Evolutionary conservation across 345 rosid species (phyloP).

Genomic region (Moringa oleifera): DNA sequence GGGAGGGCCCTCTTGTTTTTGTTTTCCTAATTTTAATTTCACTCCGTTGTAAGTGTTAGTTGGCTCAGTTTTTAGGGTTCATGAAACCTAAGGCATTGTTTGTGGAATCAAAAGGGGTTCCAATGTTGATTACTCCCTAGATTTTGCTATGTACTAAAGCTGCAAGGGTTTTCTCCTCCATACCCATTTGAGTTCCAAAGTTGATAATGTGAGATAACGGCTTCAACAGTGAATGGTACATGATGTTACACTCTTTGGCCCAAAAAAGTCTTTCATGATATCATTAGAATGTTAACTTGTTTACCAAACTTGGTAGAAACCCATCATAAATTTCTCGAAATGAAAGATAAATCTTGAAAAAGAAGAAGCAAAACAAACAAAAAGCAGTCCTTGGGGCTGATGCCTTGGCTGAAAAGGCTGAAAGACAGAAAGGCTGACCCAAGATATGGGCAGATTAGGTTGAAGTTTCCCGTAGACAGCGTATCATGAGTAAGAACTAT

Average conservation of each 20-base stretch:
- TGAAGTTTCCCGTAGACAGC: neutral
- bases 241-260: too few species aligned
- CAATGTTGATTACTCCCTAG: neutral
- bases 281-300: too few species aligned
- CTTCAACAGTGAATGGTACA: too few species aligned
- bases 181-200: neutral
- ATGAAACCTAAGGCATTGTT: conserved; percentile 13
- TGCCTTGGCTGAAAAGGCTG: too few species aligned
- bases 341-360: too few species aligned
- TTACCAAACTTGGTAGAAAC: too few species aligned
- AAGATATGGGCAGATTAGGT: conserved; percentile 11
- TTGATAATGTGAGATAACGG: too few species aligned
- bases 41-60: conserved; percentile 11
- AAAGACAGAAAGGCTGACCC: conserved; percentile 9
- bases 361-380: too few species aligned
- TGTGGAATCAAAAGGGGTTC: conserved; percentile 13
- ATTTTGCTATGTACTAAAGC: too few species aligned
- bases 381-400: neutral
- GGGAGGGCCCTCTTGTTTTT: conserved; percentile 13
- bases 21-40: too few species aligned
- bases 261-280: too few species aligned
- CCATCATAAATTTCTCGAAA: too few species aligned
- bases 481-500: neutral
- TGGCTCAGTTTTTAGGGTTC: conserved; percentile 13
- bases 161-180: neutral